phyloP scores from a whole-genome alignment of 345 rosid genomes.

The Eucalyptus coolabah region DNA sequence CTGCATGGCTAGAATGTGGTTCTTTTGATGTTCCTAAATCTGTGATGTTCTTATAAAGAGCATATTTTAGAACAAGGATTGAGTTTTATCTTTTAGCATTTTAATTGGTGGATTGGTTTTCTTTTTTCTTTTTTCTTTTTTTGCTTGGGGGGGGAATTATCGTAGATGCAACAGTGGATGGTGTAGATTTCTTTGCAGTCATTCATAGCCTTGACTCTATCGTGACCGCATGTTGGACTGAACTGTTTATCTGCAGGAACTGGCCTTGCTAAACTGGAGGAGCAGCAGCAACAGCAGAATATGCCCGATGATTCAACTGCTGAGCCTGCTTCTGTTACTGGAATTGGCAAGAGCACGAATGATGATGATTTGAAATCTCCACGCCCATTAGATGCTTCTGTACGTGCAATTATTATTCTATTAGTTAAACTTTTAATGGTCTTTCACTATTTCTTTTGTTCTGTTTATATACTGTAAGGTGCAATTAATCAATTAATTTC shows the following conservation, averaged over 20 bases:
- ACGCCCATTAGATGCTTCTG: slow-evolving; percentile 32
- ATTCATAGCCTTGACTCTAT: not conserved
- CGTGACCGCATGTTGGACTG: not conserved
- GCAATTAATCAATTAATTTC: not conserved
- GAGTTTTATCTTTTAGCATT: not conserved
- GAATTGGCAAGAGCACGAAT: slow-evolving; percentile 32
- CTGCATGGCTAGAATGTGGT: not conserved
- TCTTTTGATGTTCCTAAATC: not conserved
- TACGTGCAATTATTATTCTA: not conserved
- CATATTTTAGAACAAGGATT: not conserved
- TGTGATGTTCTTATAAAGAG: not conserved
- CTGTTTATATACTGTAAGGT: not conserved
- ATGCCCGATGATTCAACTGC: slow-evolving; percentile 55
- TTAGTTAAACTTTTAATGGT: not conserved
- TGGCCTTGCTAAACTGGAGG: slow-evolving; percentile 52
- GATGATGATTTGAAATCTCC: slow-evolving; percentile 69
- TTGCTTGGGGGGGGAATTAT: not conserved
- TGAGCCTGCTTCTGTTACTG: slow-evolving; percentile 41
- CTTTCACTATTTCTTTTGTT: not conserved
- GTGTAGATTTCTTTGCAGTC: not conserved
- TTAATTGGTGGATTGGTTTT: not conserved
- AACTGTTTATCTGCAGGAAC: slow-evolving; percentile 29
- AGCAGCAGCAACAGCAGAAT: slow-evolving; percentile 48
- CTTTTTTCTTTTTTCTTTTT: not conserved
- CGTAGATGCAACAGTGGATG: not conserved